phyloP scores from a whole-genome alignment of 192 early-diverging fungal species.

The Umbelopsis vinacea region DNA sequence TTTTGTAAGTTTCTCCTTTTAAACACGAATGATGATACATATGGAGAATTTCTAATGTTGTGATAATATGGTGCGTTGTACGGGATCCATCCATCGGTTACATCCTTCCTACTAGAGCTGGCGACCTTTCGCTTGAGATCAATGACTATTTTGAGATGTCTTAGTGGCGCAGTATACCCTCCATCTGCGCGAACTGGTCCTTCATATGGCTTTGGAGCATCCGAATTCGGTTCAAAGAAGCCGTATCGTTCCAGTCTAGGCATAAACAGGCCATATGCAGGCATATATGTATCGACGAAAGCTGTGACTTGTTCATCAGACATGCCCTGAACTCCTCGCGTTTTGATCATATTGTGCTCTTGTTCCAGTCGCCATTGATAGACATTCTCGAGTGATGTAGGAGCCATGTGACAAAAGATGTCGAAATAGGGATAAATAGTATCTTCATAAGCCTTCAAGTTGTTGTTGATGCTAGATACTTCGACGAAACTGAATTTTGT shows the following conservation, averaged over 20 bases:
- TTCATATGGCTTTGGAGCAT: slow-evolving; percentile 25
- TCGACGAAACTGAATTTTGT: slow-evolving; percentile 6
- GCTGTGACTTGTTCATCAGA: slow-evolving; percentile 74
- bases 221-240: slow-evolving; percentile 43
- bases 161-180: slow-evolving; percentile 14
- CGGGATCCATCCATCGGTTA: neutral
- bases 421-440: slow-evolving; percentile 72
- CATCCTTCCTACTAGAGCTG: neutral
- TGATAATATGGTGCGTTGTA: neutral
- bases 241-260: slow-evolving; percentile 48
- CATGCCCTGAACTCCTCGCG: slow-evolving; percentile 59
- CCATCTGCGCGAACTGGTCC: slow-evolving; percentile 12
- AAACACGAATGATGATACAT: neutral
- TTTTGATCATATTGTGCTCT: slow-evolving; percentile 65
- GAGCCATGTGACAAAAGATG: slow-evolving; percentile 73
- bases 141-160: slow-evolving; percentile 47
- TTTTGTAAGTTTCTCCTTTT: neutral
- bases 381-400: slow-evolving; percentile 63
- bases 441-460: slow-evolving; percentile 55
- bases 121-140: slow-evolving; percentile 43
- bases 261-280: slow-evolving; percentile 74
- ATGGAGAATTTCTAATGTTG: neutral
- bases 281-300: slow-evolving; percentile 92
- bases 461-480: slow-evolving; percentile 14
- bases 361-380: slow-evolving; percentile 90